Conservation (phyloP, 768 basidiomycete genomes). For the Botryobasidium botryosum region DNA sequence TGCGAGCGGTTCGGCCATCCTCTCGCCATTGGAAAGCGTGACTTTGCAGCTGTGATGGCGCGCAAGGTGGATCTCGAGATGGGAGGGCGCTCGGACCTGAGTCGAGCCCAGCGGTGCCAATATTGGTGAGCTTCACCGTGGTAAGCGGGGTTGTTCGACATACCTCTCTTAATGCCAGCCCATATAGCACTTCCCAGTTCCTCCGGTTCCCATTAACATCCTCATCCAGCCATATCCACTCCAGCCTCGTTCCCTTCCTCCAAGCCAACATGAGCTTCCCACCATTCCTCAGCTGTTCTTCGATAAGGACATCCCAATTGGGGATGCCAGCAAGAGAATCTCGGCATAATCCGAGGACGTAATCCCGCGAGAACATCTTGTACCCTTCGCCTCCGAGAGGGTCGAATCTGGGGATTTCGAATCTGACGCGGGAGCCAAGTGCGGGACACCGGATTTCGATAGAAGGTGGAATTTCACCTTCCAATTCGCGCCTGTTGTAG, state of each 20-base stretch:
- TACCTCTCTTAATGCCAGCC: conserved; percentile 58
- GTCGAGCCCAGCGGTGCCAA: conserved; percentile 7
- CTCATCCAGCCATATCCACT: conserved; percentile 72
- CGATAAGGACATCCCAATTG: conserved; percentile 47
- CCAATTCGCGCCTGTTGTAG: conserved; percentile 43
- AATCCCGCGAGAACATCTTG: conserved; percentile 38
- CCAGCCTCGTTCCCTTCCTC: conserved; percentile 53
- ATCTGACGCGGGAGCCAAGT: conserved; percentile 45
- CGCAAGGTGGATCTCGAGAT: conserved; percentile 58
- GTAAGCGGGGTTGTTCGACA: conserved; percentile 13
- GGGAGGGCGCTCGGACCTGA: conserved; percentile 28
- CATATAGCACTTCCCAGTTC: conserved; percentile 59
- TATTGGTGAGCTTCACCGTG: neutral
- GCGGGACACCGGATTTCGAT: conserved; percentile 58
- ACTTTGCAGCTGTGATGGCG: conserved; percentile 40
- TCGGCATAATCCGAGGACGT: conserved; percentile 45
- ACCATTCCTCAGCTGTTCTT: conserved; percentile 36
- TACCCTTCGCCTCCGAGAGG: conserved; percentile 26
- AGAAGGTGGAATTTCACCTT: conserved; percentile 46
- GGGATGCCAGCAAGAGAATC: conserved; percentile 35
- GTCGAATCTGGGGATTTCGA: conserved; percentile 44
- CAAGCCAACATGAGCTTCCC: conserved; percentile 58
- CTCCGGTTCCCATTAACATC: conserved; percentile 45
- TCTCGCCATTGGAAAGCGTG: conserved; percentile 29
- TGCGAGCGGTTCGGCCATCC: conserved; percentile 54